Conservation (phyloP, 164 flowering plant genomes). For the Brasenia schreberi region DNA sequence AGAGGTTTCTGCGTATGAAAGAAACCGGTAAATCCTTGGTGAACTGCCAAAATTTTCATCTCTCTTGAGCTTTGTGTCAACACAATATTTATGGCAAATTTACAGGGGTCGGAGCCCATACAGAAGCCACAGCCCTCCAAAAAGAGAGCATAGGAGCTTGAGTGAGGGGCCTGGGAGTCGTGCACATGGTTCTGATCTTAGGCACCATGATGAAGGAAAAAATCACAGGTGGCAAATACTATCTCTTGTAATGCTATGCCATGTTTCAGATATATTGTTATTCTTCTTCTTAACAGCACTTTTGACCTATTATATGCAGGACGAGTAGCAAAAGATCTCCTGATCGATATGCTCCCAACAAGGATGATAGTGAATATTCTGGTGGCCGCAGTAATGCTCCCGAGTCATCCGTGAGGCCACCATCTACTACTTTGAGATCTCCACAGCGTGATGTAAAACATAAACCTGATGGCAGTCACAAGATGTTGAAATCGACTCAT, state of each 20-base stretch:
- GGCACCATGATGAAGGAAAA: conserved; percentile 12
- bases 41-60: background rate
- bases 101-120: conserved; percentile 21
- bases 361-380: conserved; percentile 15
- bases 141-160: conserved; percentile 16
- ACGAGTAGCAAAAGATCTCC: conserved; percentile 23
- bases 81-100: background rate
- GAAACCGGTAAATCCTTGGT: conserved; percentile 24
- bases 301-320: conserved; percentile 12
- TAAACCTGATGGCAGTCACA: conserved; percentile 9
- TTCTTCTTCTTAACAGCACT: background rate
- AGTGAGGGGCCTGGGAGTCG: conserved; percentile 16
- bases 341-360: conserved; percentile 12
- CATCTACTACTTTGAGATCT: conserved; percentile 37
- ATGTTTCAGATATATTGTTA: background rate
- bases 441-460: conserved; percentile 32
- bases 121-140: conserved; percentile 11
- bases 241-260: background rate
- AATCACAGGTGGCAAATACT: conserved; percentile 12
- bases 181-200: conserved; percentile 14
- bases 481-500: conserved; percentile 12
- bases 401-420: conserved; percentile 12
- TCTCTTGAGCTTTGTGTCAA: background rate
- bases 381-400: conserved; percentile 12
- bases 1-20: conserved; percentile 10